Percentiles rank a stretch among this genome's conserved stretches.
Evolutionary conservation across 176 grass and related monocot species (phyloP).

Genomic region (sorghum (Sorghum bicolor)): Sorghum_bicolor_NCBIv3 NC_012872.2:64043001-64043500

Average conservation of each 20-base stretch:
- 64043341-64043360: background rate
- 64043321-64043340: background rate
- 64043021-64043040: background rate
- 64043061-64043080: slow-evolving; percentile 44
- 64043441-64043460: background rate
- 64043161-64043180: slow-evolving; percentile 8
- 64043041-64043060: slow-evolving; percentile 29
- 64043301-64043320: background rate
- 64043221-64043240: background rate
- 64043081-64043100: slow-evolving; percentile 31
- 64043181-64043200: background rate
- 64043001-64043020: slow-evolving; percentile 29
- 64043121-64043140: slow-evolving; percentile 15
- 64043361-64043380: background rate
- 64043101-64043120: slow-evolving; percentile 27
- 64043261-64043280: background rate
- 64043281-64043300: slow-evolving; percentile 4
- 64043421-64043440: background rate
- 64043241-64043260: background rate
- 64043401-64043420: background rate
- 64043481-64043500: background rate
- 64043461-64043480: background rate
- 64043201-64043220: background rate
- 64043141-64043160: slow-evolving; percentile 20
- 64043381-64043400: background rate